phyloP scores from a whole-genome alignment of 805 yeast species.

The Cyberlindnera maritima region DNA sequence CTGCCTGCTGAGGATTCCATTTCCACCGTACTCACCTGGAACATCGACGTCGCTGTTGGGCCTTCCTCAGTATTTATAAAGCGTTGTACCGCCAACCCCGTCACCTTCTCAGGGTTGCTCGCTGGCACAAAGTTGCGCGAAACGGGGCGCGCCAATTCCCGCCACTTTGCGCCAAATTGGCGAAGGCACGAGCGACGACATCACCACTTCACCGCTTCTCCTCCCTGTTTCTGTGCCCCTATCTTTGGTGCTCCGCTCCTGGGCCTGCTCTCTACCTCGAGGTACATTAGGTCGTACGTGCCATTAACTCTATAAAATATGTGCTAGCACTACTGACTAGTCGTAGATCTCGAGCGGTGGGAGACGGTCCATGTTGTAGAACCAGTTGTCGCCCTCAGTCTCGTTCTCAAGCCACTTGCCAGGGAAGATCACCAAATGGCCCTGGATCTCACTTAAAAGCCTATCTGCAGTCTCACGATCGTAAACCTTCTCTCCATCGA shows the following conservation, averaged over 20 bases:
- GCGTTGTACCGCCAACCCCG: not conserved
- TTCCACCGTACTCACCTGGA: not conserved
- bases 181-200: not conserved
- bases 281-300: no score
- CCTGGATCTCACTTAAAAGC: conserved; percentile 68
- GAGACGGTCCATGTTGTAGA: conserved; percentile 85
- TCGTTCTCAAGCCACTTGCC: conserved; percentile 86
- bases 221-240: not conserved
- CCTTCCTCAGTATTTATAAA: not conserved
- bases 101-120: not conserved
- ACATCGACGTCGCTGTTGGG: not conserved
- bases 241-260: no score
- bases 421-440: conserved; percentile 90
- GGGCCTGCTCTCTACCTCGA: no score
- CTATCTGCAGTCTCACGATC: conserved; percentile 78
- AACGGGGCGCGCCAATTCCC: not conserved
- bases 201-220: not conserved
- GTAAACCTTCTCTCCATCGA: conserved; percentile 47
- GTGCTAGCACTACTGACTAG: conserved; percentile 25
- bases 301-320: no score
- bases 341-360: conserved; percentile 96
- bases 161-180: not conserved
- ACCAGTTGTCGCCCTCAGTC: conserved; percentile 91
- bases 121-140: not conserved
- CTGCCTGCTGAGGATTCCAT: not conserved